Evolutionary conservation across 768 basidiomycete species (phyloP), one percentile per base, ranked within the genome.

Genomic region (Suillus paluster): DNA sequence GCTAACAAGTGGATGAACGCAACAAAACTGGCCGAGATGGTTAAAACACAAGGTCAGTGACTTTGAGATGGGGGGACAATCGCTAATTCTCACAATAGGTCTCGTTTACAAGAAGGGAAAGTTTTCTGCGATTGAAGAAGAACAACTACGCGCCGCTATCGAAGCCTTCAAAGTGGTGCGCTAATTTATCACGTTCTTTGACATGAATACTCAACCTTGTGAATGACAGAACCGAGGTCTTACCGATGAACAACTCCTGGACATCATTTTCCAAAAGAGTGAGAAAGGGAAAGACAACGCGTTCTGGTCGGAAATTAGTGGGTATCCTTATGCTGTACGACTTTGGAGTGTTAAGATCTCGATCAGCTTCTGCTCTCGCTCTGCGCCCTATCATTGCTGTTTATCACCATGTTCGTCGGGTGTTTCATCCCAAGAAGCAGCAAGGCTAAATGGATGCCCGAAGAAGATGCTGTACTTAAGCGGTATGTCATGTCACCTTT

Each of bases 61-160:
- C 25, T 36, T 53, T 38, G 30, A 23, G 17, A 39, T 42, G 27
- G 42, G 38, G 36, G 23, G 23, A 30, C 57, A 41, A 34, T 59
- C 52, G 15, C 63, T 64, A 59, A 49, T 27, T 42, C 60, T 48
- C 30, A 27, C 44, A 42, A 49, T 63, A 94, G 92, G 91, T 36
- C 83, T 94, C n/a, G 83, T 91, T 3, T 94, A 92, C 73, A 93
- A 89, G 77, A 93, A 93, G 74, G 92, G 92, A 15, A 94, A 92
- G 70, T 95, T 95, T 68, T 92, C 91, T 27, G 84, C 88, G 0
- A 86, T 86, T 45, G 92, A 95, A 69, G 89, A 87, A 61, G 81
- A 86, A 27, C 87, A 88, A 64, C 73, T 94, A 1, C 81, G 77
- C 64, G 72, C 74, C 15, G 92, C 91, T 8, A 86, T 94, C 39